A percentile compares a stretch with the other conserved stretches of the same genome.
Conservation (phyloP, 2,329 filamentous ascomycete genomes). For the Scedosporium boydii region DNA sequence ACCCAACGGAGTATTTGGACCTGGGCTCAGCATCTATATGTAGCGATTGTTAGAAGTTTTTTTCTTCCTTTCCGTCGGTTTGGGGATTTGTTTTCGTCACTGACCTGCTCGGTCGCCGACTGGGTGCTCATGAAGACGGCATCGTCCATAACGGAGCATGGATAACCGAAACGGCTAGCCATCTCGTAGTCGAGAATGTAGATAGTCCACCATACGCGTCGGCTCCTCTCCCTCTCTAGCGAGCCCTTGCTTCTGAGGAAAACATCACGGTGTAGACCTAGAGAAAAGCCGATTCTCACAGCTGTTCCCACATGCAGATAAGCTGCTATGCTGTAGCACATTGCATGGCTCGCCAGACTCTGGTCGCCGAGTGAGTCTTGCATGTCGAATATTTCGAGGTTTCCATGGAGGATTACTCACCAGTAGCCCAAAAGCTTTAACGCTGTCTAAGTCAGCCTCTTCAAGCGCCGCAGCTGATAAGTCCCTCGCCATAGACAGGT, state of each 20-base stretch:
- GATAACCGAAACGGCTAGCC: constrained; percentile 3
- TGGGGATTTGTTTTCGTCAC: not conserved
- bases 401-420: not conserved
- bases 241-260: constrained; percentile 2
- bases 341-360: not conserved
- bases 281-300: not conserved
- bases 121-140: constrained; percentile 2
- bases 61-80: not conserved
- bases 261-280: constrained; percentile 2
- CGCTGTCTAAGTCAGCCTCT: constrained; percentile 2
- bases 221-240: constrained; percentile 1
- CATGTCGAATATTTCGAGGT: not conserved
- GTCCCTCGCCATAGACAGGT: not conserved
- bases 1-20: not conserved
- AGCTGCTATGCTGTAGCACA: constrained; percentile 2
- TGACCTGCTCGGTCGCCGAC: not conserved
- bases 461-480: not conserved
- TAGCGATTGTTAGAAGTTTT: not conserved
- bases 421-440: not conserved
- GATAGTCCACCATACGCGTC: constrained; percentile 3
- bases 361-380: not conserved
- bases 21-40: not conserved
- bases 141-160: constrained; percentile 2
- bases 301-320: constrained; percentile 1
- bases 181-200: constrained; percentile 3